phyloP scores from a whole-genome alignment of 306 rosid species.

The Dalbergia cultrata region DNA sequence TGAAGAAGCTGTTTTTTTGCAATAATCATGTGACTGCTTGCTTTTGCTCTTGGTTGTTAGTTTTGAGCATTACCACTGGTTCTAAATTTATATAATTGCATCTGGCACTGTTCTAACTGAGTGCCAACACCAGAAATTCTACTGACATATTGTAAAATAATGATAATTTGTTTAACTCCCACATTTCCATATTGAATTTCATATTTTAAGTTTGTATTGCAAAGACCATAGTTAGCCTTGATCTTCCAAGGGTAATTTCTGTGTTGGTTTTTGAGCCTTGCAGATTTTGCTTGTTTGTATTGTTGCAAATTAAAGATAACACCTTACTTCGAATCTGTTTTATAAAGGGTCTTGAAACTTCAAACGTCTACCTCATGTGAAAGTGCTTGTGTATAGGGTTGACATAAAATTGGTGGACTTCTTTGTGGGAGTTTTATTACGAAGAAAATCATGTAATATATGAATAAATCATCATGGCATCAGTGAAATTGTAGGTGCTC shows the following conservation, averaged over 20 bases:
- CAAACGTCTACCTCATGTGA: not conserved
- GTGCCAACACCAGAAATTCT: not conserved
- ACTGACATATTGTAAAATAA: not conserved
- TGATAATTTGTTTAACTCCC: not conserved
- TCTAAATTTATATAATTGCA: not conserved
- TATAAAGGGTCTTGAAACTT: not conserved
- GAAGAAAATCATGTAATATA: not conserved
- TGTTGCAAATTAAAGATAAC: not conserved
- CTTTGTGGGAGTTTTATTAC: not conserved
- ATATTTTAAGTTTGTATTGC: constrained; percentile 8
- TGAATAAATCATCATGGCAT: not conserved
- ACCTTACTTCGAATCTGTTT: not conserved
- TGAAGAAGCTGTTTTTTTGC: not conserved
- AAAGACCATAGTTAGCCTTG: not conserved
- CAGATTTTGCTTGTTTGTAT: not conserved
- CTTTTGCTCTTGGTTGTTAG: not conserved
- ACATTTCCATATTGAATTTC: not conserved
- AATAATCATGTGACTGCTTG: not conserved
- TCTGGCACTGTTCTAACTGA: not conserved
- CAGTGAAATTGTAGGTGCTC: not conserved
- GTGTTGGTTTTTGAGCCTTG: not conserved
- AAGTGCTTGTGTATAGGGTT: not conserved
- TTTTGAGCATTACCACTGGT: not conserved
- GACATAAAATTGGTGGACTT: not conserved
- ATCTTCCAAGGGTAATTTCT: too few species aligned